Conservation (phyloP, 306 rosid genomes). For the Comarum palustre region DNA sequence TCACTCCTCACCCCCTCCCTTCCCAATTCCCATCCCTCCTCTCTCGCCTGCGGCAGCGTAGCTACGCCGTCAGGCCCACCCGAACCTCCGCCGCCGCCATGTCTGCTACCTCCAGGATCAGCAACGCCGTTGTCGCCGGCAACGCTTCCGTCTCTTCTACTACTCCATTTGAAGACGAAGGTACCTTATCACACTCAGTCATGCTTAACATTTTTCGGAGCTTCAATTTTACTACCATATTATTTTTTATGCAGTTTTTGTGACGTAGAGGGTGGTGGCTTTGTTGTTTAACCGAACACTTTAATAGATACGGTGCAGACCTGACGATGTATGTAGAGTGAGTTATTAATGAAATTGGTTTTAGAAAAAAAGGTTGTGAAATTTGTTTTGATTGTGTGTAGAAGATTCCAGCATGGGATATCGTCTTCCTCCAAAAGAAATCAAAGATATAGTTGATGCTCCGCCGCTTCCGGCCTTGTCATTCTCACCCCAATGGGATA, state of each 20-base stretch:
- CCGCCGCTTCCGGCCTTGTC: conserved; percentile 87
- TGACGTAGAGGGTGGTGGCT: too few relatives aligned
- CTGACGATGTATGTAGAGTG: too few relatives aligned
- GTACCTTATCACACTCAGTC: conserved; percentile 26
- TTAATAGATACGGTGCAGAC: too few relatives aligned
- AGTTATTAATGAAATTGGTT: too few relatives aligned
- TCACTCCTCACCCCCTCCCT: conserved; percentile 34
- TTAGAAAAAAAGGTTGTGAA: too few relatives aligned
- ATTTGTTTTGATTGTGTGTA: conserved; percentile 7
- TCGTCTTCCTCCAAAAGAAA: conserved; percentile 77
- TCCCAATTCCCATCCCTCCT: conserved; percentile 25
- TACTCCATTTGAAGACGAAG: conserved; percentile 49
- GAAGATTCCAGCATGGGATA: conserved; percentile 56
- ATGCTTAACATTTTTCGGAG: not conserved
- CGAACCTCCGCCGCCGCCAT: conserved; percentile 33
- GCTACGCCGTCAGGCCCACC: conserved; percentile 22
- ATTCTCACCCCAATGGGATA: conserved; percentile 83
- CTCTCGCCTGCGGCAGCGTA: conserved; percentile 17
- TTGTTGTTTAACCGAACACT: too few relatives aligned
- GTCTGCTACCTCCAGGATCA: conserved; percentile 42
- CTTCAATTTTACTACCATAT: not conserved
- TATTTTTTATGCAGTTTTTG: too few relatives aligned
- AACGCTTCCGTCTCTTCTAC: conserved; percentile 43
- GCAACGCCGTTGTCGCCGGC: conserved; percentile 37
- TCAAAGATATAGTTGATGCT: conserved; percentile 88